A percentile compares a stretch with the other conserved stretches of the same genome.
Evolutionary conservation across 2,329 filamentous ascomycete genomes (phyloP).

Genomic region (Fusarium penzigii): DNA sequence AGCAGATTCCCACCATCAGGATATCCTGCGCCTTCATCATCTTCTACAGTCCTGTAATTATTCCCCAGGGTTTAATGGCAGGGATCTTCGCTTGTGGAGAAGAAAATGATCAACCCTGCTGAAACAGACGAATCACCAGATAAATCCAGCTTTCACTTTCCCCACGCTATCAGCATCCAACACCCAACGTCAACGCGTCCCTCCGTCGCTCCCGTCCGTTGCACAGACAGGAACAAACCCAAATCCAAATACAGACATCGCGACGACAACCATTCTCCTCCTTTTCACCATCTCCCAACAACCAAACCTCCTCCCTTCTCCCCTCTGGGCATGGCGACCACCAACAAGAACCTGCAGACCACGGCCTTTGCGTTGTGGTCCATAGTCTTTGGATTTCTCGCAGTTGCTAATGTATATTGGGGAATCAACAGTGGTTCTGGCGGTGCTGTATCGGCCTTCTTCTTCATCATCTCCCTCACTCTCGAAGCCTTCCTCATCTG

Average conservation of each 20-base stretch:
- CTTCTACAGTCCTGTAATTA: too few species aligned
- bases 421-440: background rate
- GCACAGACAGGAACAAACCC: background rate
- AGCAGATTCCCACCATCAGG: too few species aligned
- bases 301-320: background rate
- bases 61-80: background rate
- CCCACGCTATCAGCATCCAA: background rate
- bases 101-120: background rate
- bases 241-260: too few species aligned
- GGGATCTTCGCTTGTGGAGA: background rate
- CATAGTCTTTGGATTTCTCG: background rate
- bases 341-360: background rate
- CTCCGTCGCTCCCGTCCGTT: background rate
- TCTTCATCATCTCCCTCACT: constrained; percentile 8
- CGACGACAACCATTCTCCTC: background rate
- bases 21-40: too few species aligned
- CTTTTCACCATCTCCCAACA: background rate
- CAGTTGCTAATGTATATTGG: background rate
- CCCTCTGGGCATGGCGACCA: background rate
- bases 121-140: background rate
- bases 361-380: background rate
- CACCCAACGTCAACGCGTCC: background rate
- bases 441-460: background rate
- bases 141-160: background rate
- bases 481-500: constrained; percentile 25